Evolutionary conservation across 495 filamentous ascomycete species (phyloP).

Genomic region (Aspergillus homomorphus): DNA sequence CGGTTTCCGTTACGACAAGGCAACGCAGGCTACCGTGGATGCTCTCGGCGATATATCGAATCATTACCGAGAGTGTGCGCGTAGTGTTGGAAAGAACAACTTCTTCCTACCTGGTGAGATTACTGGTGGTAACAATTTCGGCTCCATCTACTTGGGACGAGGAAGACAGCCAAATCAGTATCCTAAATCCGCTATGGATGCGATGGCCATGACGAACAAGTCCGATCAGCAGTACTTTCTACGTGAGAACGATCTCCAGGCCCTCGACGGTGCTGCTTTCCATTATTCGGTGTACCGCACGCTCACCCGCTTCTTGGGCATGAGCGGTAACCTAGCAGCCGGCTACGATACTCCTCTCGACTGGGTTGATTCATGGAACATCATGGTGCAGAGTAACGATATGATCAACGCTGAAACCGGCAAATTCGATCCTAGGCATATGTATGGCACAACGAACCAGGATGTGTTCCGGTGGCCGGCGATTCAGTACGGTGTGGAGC

Average conservation of each 20-base stretch:
- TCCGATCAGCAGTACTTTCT: slow-evolving; percentile 51
- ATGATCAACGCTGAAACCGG: slow-evolving; percentile 63
- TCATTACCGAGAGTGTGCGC: slow-evolving; percentile 56
- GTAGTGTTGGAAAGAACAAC: slow-evolving; percentile 54
- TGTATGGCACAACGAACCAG: slow-evolving; percentile 70
- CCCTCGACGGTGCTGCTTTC: slow-evolving; percentile 65
- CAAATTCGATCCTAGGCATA: slow-evolving; percentile 66
- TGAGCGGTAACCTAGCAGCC: slow-evolving; percentile 61
- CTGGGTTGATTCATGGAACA: slow-evolving; percentile 61
- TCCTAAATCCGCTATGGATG: slow-evolving; percentile 44
- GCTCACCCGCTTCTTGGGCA: slow-evolving; percentile 62
- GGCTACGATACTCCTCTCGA: slow-evolving; percentile 58
- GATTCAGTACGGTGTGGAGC: slow-evolving; percentile 59
- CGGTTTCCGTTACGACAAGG: slow-evolving; percentile 69
- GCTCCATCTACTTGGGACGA: slow-evolving; percentile 64
- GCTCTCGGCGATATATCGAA: slow-evolving; percentile 56
- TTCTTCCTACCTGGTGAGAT: slow-evolving; percentile 67
- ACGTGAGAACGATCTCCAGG: slow-evolving; percentile 53
- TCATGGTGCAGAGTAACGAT: slow-evolving; percentile 63
- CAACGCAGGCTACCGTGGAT: slow-evolving; percentile 62
- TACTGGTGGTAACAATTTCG: slow-evolving; percentile 59
- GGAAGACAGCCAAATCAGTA: slow-evolving; percentile 56
- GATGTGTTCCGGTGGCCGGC: slow-evolving; percentile 75
- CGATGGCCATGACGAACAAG: slow-evolving; percentile 43
- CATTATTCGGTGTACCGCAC: slow-evolving; percentile 71